These are phyloP conservation scores for Globisporangium radiosum DNA, from an alignment of 352 stramenopile species.

Conservation along the genomic window DNA sequence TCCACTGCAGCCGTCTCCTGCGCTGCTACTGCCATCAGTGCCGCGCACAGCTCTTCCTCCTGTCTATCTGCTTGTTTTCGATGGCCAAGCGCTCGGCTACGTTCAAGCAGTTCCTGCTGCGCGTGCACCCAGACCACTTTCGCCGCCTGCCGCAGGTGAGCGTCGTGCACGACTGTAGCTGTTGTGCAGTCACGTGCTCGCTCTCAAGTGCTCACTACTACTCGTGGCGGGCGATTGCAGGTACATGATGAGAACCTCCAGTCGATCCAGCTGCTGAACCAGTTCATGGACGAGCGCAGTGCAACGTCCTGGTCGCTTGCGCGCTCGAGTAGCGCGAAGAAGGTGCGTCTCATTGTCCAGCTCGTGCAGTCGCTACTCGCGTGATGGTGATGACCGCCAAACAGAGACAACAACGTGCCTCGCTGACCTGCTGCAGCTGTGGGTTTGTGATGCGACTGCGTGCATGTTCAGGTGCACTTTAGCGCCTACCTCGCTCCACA, in stretches of 20 bases:
- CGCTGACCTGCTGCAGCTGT: background rate
- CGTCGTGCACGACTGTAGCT: background rate
- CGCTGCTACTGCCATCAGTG: too few relatives aligned
- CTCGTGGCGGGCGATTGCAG: conserved; percentile 2
- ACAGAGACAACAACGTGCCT: too few relatives aligned
- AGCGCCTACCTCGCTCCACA: conserved; percentile 19
- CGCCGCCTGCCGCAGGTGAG: conserved; percentile 33
- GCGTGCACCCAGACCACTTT: conserved; percentile 67
- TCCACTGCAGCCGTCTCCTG: too few relatives aligned
- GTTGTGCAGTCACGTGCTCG: background rate
- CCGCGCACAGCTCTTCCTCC: too few relatives aligned
- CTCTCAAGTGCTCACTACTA: background rate
- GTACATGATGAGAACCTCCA: conserved; percentile 66
- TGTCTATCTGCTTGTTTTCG: too few relatives aligned
- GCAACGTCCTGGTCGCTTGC: conserved; percentile 3
- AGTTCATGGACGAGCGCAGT: conserved; percentile 54
- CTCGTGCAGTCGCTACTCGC: too few relatives aligned
- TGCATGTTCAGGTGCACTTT: conserved; percentile 23
- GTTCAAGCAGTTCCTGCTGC: conserved; percentile 70
- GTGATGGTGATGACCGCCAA: too few relatives aligned
- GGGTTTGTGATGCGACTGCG: background rate
- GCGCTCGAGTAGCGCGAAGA: background rate
- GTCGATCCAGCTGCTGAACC: conserved; percentile 65
- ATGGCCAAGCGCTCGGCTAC: conserved; percentile 42
- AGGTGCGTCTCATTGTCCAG: background rate